Base-by-base conservation (phyloP, 1,284 basidiomycete species). In the Mycena citricolor region DNA sequence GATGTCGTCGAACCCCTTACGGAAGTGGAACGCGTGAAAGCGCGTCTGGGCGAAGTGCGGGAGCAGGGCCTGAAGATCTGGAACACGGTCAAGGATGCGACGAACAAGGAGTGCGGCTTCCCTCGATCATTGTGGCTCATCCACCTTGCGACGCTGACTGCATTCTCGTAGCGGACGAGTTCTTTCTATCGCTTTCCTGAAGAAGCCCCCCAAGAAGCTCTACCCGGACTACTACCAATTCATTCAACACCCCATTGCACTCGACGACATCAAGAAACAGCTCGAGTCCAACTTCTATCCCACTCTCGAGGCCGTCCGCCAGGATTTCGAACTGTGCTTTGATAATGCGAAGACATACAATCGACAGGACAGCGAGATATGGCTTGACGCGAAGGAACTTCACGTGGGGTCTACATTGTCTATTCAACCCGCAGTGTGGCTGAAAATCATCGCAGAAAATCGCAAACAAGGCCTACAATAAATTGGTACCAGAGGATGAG, bases 281-380 rank as follows among this genome's bases (percentile, higher is more conserved):
- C 76, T 95, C 39, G 79, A 89, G 37, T 68, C 70, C 33, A 68
- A 76, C 44, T 61, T 60, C 25, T 97, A 95, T 61, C 57, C 71
- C 12, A 74, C 81, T 6, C 71, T 90, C 30, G 78, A 86, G 36
- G 80, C 79, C 22, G 83, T 93, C 59, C 84, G 79, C 57, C 73
- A 77, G 39, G 94, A 94, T 59, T 81, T 94, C 37, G 90, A 94
- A 56, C 73, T 84, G 26, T 90, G 92, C 64, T 95, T 94, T 65
- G 78, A 75, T 57, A 97, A 97, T 62, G 94, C 94, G 16, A 90
- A 90, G 68, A 71, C 76, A 54, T 97, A 94, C 68, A 97, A 97
- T 63, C 74, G 83, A 63, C 84, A 86, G 61, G 88, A 86, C 21
- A 94, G 91, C 62, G 75, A 75, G 44, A 92, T 97, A 42, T 94